Evolutionary conservation across 2,329 filamentous ascomycete species (phyloP).

Genomic region (Epichloe baconii): DNA sequence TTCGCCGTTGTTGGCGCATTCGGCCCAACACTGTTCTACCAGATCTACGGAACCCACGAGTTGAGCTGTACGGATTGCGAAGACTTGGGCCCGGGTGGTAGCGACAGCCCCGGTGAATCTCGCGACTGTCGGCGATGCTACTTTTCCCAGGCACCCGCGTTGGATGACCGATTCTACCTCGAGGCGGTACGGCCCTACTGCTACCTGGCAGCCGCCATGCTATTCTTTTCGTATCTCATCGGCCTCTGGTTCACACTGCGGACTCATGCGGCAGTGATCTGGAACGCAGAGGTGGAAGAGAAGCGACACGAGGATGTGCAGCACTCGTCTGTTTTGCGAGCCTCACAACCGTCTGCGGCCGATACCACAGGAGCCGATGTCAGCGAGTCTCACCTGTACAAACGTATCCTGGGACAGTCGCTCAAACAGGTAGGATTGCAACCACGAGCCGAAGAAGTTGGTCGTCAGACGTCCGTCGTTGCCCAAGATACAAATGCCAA

Average conservation of each 20-base stretch:
- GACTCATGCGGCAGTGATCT: conserved; percentile 93
- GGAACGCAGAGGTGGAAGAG: conserved; percentile 74
- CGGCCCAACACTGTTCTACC: conserved; percentile 91
- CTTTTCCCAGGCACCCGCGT: conserved; percentile 74
- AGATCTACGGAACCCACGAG: conserved; percentile 96
- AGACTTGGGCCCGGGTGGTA: conserved; percentile 25
- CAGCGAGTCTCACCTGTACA: conserved; percentile 80
- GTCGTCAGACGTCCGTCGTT: conserved; percentile 25
- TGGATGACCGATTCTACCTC: conserved; percentile 79
- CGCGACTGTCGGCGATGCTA: conserved; percentile 86
- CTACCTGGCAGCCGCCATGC: conserved; percentile 69
- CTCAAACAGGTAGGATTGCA: conserved; percentile 67
- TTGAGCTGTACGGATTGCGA: conserved; percentile 65
- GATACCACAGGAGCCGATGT: conserved; percentile 53
- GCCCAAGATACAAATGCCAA: conserved; percentile 25
- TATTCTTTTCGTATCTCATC: conserved; percentile 89
- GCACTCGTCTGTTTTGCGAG: conserved; percentile 19
- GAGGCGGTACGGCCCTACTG: conserved; percentile 89
- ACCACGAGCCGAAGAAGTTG: conserved; percentile 34
- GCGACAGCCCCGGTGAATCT: conserved; percentile 23
- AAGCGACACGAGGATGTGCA: conserved; percentile 50
- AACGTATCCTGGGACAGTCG: conserved; percentile 83
- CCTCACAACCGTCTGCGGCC: conserved; percentile 25
- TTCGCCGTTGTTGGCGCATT: conserved; percentile 95
- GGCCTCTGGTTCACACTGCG: conserved; percentile 90